A percentile compares a stretch with the other conserved stretches of the same genome.
These are phyloP conservation scores for Aspergillus steynii DNA, from an alignment of 495 filamentous ascomycete genomes.

Conservation along the genomic window DNA sequence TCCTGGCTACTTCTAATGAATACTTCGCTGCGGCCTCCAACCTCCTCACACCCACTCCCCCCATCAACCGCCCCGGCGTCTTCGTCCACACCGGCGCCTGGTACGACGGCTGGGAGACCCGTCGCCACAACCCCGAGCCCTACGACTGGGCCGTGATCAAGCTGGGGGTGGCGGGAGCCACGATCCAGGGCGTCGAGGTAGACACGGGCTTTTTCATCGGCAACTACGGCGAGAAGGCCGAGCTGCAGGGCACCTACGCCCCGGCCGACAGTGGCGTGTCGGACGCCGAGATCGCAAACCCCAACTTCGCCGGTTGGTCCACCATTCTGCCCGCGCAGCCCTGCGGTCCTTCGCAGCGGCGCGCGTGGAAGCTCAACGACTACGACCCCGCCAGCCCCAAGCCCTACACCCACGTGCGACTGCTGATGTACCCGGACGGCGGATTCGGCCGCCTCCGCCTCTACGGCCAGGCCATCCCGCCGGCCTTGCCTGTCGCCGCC, in stretches of 20 bases:
- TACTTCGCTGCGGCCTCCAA: slow-evolving; percentile 86
- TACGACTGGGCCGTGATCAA: slow-evolving; percentile 85
- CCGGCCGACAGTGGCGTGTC: slow-evolving; percentile 52
- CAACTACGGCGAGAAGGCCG: slow-evolving; percentile 82
- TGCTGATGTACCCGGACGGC: slow-evolving; percentile 92
- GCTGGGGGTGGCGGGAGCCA: slow-evolving; percentile 76
- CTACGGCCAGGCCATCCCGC: slow-evolving; percentile 69
- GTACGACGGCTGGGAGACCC: slow-evolving; percentile 96
- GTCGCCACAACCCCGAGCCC: slow-evolving; percentile 75
- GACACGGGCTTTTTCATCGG: slow-evolving; percentile 86
- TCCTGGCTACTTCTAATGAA: slow-evolving; percentile 80
- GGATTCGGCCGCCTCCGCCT: slow-evolving; percentile 87
- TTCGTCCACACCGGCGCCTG: slow-evolving; percentile 86
- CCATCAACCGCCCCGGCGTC: slow-evolving; percentile 75
- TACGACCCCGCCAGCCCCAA: slow-evolving; percentile 50
- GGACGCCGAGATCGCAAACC: slow-evolving; percentile 59
- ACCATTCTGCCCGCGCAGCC: slow-evolving; percentile 67
- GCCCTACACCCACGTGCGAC: slow-evolving; percentile 79
- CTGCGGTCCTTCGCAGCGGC: slow-evolving; percentile 74
- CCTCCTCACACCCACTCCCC: slow-evolving; percentile 71
- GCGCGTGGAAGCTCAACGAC: slow-evolving; percentile 70
- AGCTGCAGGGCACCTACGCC: slow-evolving; percentile 74
- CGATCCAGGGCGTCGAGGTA: slow-evolving; percentile 76
- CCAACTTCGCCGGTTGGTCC: slow-evolving; percentile 65
- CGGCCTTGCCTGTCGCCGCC: slow-evolving; percentile 17